These are phyloP conservation scores for Phytophthora tubulina DNA, from an alignment of 352 stramenopile species.

Conservation along the genomic window DNA sequence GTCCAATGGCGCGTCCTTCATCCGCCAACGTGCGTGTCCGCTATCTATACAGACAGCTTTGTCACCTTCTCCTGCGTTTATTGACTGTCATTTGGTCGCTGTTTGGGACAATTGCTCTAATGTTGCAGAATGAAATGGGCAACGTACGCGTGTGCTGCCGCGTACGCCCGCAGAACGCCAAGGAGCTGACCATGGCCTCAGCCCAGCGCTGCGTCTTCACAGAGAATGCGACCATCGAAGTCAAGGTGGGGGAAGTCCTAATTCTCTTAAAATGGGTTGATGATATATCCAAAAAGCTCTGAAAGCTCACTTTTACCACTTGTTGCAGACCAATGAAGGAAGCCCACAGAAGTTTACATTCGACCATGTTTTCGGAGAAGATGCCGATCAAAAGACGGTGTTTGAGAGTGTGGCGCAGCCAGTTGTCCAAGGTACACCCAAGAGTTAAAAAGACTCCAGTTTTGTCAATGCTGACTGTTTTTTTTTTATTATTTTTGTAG, in stretches of 20 bases:
- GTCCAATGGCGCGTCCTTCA: conserved; percentile 36
- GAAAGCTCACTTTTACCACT: conserved; percentile 5
- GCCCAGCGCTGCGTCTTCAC: conserved; percentile 67
- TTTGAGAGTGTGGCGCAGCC: conserved; percentile 91
- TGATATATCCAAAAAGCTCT: neutral
- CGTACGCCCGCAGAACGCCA: conserved; percentile 83
- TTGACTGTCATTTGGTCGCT: conserved; percentile 3
- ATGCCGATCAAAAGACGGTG: conserved; percentile 84
- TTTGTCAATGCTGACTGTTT: neutral
- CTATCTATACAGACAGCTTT: neutral
- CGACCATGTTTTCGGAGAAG: conserved; percentile 91
- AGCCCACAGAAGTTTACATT: conserved; percentile 88
- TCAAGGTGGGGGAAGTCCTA: conserved; percentile 52
- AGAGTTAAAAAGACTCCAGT: neutral
- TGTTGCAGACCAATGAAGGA: conserved; percentile 59
- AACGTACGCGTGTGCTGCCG: conserved; percentile 89
- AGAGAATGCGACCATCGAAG: conserved; percentile 65
- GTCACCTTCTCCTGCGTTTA: neutral
- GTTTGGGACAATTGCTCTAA: neutral
- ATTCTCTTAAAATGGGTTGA: too few species aligned
- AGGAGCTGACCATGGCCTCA: conserved; percentile 72
- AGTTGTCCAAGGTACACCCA: conserved; percentile 82
- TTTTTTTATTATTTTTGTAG: conserved; percentile 36
- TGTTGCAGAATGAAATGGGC: conserved; percentile 47
- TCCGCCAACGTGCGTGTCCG: conserved; percentile 23